These are phyloP conservation scores for Fusarium tupiense DNA, from an alignment of 2,329 filamentous ascomycete genomes.

Conservation along the genomic window DNA sequence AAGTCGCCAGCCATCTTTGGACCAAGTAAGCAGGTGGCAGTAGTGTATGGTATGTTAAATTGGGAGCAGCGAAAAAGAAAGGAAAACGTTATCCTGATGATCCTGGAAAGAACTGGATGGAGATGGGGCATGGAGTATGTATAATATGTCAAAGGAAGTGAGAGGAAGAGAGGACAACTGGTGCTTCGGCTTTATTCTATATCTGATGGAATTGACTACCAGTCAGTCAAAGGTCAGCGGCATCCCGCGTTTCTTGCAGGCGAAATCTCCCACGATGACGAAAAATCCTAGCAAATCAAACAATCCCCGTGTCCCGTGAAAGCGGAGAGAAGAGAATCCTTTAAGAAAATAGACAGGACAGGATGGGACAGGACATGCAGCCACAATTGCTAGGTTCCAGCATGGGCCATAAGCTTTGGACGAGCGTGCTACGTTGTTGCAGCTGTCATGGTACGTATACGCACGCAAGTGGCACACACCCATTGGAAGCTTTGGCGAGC, in stretches of 20 bases:
- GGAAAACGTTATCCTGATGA: background rate
- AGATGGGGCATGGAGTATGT: background rate
- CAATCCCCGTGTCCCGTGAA: background rate
- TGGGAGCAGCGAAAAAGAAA: background rate
- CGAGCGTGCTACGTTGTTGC: background rate
- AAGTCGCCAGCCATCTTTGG: background rate
- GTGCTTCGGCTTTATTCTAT: background rate
- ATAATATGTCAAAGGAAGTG: background rate
- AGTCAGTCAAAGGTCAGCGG: background rate
- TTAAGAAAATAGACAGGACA: background rate
- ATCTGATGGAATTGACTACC: background rate
- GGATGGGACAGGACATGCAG: background rate
- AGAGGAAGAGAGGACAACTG: background rate
- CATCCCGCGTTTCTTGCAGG: background rate
- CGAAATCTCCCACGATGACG: background rate
- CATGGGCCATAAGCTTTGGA: background rate
- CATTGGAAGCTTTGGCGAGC: background rate
- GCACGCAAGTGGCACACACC: background rate
- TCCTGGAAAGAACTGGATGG: background rate
- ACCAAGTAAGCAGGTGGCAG: background rate
- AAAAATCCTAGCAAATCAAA: background rate
- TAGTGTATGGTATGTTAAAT: background rate
- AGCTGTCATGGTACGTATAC: background rate
- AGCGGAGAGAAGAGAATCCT: conserved; percentile 46
- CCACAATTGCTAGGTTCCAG: background rate